These are phyloP conservation scores for Pelargonium myrrhifolium DNA, from an alignment of 441 rosid genomes.

Conservation along the genomic window DNA sequence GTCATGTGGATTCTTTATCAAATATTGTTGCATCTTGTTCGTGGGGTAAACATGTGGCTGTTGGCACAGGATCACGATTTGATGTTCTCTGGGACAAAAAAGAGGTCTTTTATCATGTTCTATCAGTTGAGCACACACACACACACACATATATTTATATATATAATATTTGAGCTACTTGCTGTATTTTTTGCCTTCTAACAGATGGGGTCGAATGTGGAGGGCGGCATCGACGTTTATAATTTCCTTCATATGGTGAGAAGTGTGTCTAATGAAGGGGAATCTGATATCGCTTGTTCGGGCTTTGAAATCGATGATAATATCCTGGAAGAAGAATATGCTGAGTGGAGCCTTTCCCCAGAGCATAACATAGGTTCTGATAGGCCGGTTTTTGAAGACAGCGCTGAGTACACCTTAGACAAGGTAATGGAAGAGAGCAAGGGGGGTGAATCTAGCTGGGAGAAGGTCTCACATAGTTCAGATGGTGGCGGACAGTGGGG, in stretches of 20 bases:
- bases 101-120: slow-evolving; percentile 34
- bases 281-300: slow-evolving; percentile 44
- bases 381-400: slow-evolving; percentile 63
- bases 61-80: slow-evolving; percentile 89
- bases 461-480: slow-evolving; percentile 11
- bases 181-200: slow-evolving; percentile 10
- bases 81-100: slow-evolving; percentile 67
- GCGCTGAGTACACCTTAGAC: slow-evolving; percentile 33
- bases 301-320: slow-evolving; percentile 67
- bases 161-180: not conserved
- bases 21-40: slow-evolving; percentile 86
- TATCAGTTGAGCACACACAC: slow-evolving; percentile 3
- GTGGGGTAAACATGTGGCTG: slow-evolving; percentile 88
- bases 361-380: slow-evolving; percentile 44
- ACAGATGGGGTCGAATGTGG: slow-evolving; percentile 46
- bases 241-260: slow-evolving; percentile 72
- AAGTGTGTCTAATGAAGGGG: slow-evolving; percentile 31
- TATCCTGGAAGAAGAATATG: slow-evolving; percentile 39
- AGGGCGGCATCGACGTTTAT: slow-evolving; percentile 52
- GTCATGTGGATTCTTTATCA: slow-evolving; percentile 62
- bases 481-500: not conserved
- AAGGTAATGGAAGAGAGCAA: slow-evolving; percentile 11
- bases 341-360: slow-evolving; percentile 69
- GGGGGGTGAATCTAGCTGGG: slow-evolving; percentile 39
- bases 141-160: not conserved